Evolutionary conservation across 1,139 yeast genomes (phyloP), one percentile per base, ranked within the genome.

Genomic region (Torulaspora pretoriensis): DNA sequence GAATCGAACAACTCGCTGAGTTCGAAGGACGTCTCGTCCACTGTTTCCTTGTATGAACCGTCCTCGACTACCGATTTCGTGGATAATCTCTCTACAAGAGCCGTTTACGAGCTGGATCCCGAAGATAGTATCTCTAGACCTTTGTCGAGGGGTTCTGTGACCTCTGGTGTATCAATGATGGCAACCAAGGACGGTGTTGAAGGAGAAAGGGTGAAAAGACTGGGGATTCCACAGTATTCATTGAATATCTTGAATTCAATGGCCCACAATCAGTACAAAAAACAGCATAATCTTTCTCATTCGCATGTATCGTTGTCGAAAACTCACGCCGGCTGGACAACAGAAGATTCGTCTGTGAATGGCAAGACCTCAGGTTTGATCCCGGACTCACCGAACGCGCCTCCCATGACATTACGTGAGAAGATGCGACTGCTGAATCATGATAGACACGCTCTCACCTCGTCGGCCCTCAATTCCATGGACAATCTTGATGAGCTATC

Each of bases 121-220:
- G 55, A 46, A 26, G 53, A 50, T 7, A 53, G 47, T 13, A 46
- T 57, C 8, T 73, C 78, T 3, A 69, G 84, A 45, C 83, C 85
- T 0, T 58, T 78, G 25, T 80, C 86, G 0, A 70, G 86, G 42
- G 75, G 76, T 38, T 80, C 86, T 14, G 75, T 77, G 28, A 76
- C 82, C 2, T 80, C 86, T 2, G 81, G 84, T 41, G 63, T 81
- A 27, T 80, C 87, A 0, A 80, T 83, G 16, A 81, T 84, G 2
- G 88, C 88, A 9, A 80, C 85, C 23, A 81, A 81, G 56, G 88
- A 82, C 58, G 88, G 88, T 0, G 64, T 81, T 6, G 87, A 81
- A 60, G 88, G 88, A 2, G 75, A 78, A 53, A 65, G 74, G 42
- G 68, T 78, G 40, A 79, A 75, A 53, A 66, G 78, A 47, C 51